These are phyloP conservation scores for Syzygium aqueum DNA, from an alignment of 345 rosid species.

Conservation along the genomic window DNA sequence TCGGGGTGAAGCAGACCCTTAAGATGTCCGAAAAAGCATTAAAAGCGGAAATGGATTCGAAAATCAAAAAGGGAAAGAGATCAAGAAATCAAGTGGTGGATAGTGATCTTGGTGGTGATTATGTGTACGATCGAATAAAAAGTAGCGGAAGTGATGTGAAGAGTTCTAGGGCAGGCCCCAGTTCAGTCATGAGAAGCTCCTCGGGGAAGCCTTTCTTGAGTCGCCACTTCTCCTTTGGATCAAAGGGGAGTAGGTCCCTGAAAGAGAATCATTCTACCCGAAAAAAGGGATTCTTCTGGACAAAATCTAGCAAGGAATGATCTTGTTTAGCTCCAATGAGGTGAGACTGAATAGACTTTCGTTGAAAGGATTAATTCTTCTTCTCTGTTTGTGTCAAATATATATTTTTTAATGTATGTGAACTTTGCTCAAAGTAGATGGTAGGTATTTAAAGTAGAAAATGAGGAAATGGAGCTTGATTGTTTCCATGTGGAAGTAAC, in stretches of 20 bases:
- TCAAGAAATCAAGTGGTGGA: constrained; percentile 59
- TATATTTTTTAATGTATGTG: background rate
- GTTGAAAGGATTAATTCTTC: background rate
- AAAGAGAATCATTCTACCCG: constrained; percentile 38
- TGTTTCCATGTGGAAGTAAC: background rate
- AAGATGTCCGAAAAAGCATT: constrained; percentile 76
- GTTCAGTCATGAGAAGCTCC: constrained; percentile 62
- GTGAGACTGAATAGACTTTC: background rate
- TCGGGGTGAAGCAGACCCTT: constrained; percentile 66
- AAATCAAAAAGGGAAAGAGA: constrained; percentile 53
- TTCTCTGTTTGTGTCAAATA: background rate
- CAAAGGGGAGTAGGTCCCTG: constrained; percentile 44
- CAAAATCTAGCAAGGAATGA: constrained; percentile 75
- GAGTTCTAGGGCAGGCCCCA: constrained; percentile 42
- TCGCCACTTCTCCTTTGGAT: constrained; percentile 75
- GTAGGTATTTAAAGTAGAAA: background rate
- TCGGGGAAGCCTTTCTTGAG: constrained; percentile 52
- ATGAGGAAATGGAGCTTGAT: background rate
- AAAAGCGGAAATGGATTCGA: constrained; percentile 67
- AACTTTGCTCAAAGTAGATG: background rate
- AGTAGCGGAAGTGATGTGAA: constrained; percentile 36
- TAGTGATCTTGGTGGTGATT: constrained; percentile 46
- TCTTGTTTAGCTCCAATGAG: constrained; percentile 3
- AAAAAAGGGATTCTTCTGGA: constrained; percentile 87
- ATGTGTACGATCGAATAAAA: constrained; percentile 34